phyloP scores from a whole-genome alignment of 2,329 filamentous ascomycete species.

The Pseudomassariella vexata region DNA sequence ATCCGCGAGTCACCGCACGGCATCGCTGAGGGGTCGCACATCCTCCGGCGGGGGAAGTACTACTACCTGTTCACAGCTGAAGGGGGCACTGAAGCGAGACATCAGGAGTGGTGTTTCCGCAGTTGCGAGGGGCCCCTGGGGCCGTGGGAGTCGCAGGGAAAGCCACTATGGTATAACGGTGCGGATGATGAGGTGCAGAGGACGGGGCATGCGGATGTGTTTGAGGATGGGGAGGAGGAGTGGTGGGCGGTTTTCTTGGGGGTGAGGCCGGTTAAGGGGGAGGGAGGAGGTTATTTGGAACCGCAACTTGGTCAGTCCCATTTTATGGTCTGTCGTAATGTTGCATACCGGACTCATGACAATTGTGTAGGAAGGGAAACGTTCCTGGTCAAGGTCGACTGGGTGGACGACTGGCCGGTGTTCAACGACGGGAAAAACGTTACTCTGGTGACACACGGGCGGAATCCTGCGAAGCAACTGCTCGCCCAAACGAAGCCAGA shows the following conservation, averaged over 20 bases:
- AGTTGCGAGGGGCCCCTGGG: conserved; percentile 36
- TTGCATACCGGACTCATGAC: too few species aligned
- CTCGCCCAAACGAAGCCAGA: conserved; percentile 18
- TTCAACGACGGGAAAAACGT: conserved; percentile 41
- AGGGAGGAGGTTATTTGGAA: conserved; percentile 23
- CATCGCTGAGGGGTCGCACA: conserved; percentile 36
- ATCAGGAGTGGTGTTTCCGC: conserved; percentile 46
- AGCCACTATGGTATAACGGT: conserved; percentile 40
- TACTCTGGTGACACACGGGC: conserved; percentile 27
- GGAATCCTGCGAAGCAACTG: conserved; percentile 14
- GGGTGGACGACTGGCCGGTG: conserved; percentile 46
- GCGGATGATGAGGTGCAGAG: conserved; percentile 41
- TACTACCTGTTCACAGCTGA: conserved; percentile 36
- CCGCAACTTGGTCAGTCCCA: conserved; percentile 33
- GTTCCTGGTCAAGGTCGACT: conserved; percentile 42
- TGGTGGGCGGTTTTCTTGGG: conserved; percentile 45
- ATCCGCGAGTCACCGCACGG: conserved; percentile 32
- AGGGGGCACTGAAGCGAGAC: conserved; percentile 39
- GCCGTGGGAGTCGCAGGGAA: conserved; percentile 41
- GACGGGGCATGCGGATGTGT: conserved; percentile 43
- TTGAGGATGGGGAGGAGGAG: conserved; percentile 35
- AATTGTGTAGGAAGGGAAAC: conserved; percentile 36
- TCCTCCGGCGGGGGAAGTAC: conserved; percentile 26
- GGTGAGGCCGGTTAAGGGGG: conserved; percentile 29
- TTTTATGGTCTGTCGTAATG: too few species aligned